Evolutionary conservation across 306 rosid genomes (phyloP), one percentile per base, ranked within the genome.

Genomic region (Pyrus betulifolia): DNA sequence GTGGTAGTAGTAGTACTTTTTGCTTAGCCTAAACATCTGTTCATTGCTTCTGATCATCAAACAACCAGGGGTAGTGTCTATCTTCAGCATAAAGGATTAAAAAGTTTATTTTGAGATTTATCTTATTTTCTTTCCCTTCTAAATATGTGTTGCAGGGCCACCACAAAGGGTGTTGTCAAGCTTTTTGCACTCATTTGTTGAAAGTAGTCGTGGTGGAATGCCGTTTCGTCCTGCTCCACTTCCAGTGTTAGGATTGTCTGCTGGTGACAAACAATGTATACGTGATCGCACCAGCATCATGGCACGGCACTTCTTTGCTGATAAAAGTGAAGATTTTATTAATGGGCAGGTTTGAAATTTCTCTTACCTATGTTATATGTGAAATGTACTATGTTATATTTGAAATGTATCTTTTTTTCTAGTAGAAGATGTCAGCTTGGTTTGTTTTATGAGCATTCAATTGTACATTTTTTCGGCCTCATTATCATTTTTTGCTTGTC

Each of bases 301-400:
- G 99, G 98, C 99, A n/a, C 84, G 99, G 19, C 99, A 96, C 81
- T 86, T 96, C 69, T 96, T 96, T 87, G 99, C 98, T 13, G 97
- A 93, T 84, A 91, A 85, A 82, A 91, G 88, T 22, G 98, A 96
- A 82, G 98, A 92, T 71, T 96, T 92, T 78, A 92, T 96, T 51
- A 83, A 89, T 84, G 91, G 91, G 11, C 99, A 96, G 95, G 99
- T 95, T 82, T 76, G 86, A 40, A 74, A 81, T 58, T 80, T 74
- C 63, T 40, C 5, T 22, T 27, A 15, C 66, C 60, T 49, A 15
- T 49, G 55, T 15, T 14, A 15, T 15, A 49, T 82, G 75, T 85
- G 45, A 71, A 22, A 15, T 49, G 0, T 5, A 49, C 60, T 49
- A 15, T 49, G 55, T 15, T 14, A 15, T 15, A 49, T 82, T 77